Conservation (phyloP, 805 yeast species). For the Kazachstania bromeliacearum region DNA sequence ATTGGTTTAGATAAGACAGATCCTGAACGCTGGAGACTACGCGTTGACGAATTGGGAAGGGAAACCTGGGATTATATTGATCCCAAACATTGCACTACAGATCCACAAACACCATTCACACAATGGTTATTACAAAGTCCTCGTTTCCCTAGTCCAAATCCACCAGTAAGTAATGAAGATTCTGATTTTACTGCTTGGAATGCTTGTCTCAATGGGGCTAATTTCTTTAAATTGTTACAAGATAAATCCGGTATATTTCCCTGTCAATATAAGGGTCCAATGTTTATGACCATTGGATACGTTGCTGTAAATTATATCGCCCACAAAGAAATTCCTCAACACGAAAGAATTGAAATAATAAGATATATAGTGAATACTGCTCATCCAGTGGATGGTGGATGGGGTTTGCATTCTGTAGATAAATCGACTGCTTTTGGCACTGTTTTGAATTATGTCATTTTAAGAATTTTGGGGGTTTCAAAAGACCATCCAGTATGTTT, state of each 20-base stretch:
- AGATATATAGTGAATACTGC: slow-evolving; percentile 85
- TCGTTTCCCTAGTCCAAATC: slow-evolving; percentile 31
- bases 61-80: slow-evolving; percentile 69
- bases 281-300: slow-evolving; percentile 92
- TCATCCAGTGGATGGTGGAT: slow-evolving; percentile 98
- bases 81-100: slow-evolving; percentile 30
- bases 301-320: slow-evolving; percentile 67
- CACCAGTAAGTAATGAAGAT: slow-evolving; percentile 21
- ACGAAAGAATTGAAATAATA: slow-evolving; percentile 57
- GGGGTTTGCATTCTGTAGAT: slow-evolving; percentile 93
- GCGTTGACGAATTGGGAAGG: slow-evolving; percentile 61
- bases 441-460: slow-evolving; percentile 68
- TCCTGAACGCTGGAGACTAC: slow-evolving; percentile 61
- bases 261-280: slow-evolving; percentile 91
- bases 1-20: slow-evolving; percentile 65
- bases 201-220: slow-evolving; percentile 66
- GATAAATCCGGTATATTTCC: slow-evolving; percentile 83
- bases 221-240: slow-evolving; percentile 61
- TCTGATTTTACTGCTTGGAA: slow-evolving; percentile 37
- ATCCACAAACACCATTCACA: slow-evolving; percentile 46
- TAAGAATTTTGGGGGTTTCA: slow-evolving; percentile 70
- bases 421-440: slow-evolving; percentile 96
- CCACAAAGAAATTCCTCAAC: slow-evolving; percentile 56
- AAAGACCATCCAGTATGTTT: slow-evolving; percentile 66
- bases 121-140: slow-evolving; percentile 44